These are phyloP conservation scores for Lycium ferocissimum DNA, from an alignment of 257 asterid genomes.

Conservation along the genomic window DNA sequence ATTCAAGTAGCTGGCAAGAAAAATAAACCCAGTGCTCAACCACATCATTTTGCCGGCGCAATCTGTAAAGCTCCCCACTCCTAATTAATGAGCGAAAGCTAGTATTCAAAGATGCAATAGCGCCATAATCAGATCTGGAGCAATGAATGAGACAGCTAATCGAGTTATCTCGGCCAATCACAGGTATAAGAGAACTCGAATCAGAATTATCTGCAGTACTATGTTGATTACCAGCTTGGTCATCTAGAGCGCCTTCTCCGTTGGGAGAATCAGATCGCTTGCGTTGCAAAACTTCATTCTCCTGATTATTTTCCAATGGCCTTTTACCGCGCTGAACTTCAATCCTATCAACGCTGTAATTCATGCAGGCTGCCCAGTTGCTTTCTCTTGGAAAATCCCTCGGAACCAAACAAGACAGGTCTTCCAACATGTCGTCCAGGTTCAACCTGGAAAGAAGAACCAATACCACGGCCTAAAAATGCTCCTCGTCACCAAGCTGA, in stretches of 20 bases:
- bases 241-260: slow-evolving; percentile 32
- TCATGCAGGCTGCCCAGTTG: slow-evolving; percentile 71
- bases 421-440: slow-evolving; percentile 75
- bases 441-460: slow-evolving; percentile 44
- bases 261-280: slow-evolving; percentile 45
- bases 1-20: slow-evolving; percentile 62
- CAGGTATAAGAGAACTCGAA: slow-evolving; percentile 39
- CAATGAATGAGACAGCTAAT: slow-evolving; percentile 46
- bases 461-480: slow-evolving; percentile 28
- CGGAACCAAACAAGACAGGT: slow-evolving; percentile 70
- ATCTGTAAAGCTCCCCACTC: slow-evolving; percentile 56
- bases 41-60: slow-evolving; percentile 39
- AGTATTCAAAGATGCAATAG: slow-evolving; percentile 54
- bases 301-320: slow-evolving; percentile 55
- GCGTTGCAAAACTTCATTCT: slow-evolving; percentile 39
- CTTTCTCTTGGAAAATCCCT: slow-evolving; percentile 66
- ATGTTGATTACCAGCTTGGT: neutral
- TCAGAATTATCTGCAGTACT: slow-evolving; percentile 51
- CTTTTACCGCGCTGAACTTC: slow-evolving; percentile 60
- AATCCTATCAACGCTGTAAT: slow-evolving; percentile 54
- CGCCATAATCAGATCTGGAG: slow-evolving; percentile 48
- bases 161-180: slow-evolving; percentile 63
- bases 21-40: slow-evolving; percentile 70
- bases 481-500: slow-evolving; percentile 36
- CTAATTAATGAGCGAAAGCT: slow-evolving; percentile 31